Conservation (phyloP, 306 rosid species). For the Parietaria judaica region DNA sequence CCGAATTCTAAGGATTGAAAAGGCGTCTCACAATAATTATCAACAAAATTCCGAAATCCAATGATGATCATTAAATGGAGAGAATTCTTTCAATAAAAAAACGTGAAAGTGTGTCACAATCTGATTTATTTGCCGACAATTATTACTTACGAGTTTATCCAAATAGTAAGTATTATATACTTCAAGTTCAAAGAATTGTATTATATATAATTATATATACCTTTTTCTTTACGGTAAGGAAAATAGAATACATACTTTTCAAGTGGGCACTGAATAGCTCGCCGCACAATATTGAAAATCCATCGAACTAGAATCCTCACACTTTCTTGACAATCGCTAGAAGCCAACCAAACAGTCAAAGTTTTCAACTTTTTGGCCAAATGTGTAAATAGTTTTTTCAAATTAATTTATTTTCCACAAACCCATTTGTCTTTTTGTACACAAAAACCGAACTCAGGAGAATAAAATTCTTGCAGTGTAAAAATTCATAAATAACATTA, state of each 20-base stretch:
- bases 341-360: constrained; percentile 29
- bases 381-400: not conserved
- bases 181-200: too few species aligned
- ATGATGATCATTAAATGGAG: constrained; percentile 2
- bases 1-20: constrained; percentile 3
- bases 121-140: constrained; percentile 26
- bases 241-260: constrained; percentile 5
- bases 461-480: too few species aligned
- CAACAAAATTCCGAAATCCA: not conserved
- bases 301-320: constrained; percentile 11
- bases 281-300: constrained; percentile 3
- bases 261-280: constrained; percentile 1
- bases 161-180: not conserved
- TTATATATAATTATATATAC: not conserved
- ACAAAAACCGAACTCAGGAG: not conserved
- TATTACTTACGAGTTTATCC: not conserved
- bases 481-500: too few species aligned
- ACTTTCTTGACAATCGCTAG: constrained; percentile 10
- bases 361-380: constrained; percentile 16
- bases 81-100: not conserved
- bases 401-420: not conserved
- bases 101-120: not conserved
- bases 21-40: too few species aligned
- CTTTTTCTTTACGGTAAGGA: constrained; percentile 1
- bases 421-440: not conserved